Evolutionary conservation across 768 basidiomycete genomes (phyloP).

Genomic region (Panaeolus papilionaceus): DNA sequence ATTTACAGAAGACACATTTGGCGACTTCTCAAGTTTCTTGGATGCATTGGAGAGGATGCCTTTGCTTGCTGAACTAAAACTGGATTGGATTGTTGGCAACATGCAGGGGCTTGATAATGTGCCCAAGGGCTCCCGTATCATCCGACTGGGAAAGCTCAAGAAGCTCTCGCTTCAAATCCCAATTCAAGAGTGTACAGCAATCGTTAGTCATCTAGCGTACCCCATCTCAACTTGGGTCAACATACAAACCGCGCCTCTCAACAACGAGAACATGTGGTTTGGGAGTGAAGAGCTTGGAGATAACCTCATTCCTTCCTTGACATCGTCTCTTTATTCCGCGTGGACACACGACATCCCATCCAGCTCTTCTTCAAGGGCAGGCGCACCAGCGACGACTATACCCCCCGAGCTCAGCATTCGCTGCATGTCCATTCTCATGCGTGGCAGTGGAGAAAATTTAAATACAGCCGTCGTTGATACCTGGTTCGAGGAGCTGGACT

Average conservation of each 20-base stretch:
- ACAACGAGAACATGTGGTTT: neutral
- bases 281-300: neutral
- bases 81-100: neutral
- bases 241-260: neutral
- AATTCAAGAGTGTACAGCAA: neutral
- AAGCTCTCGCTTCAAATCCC: neutral
- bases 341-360: neutral
- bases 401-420: neutral
- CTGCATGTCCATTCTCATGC: neutral
- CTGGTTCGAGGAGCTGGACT: neutral
- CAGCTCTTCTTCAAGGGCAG: neutral
- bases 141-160: neutral
- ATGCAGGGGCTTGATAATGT: neutral
- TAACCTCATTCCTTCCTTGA: neutral
- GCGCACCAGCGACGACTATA: too few relatives aligned
- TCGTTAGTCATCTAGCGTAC: neutral
- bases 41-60: slow-evolving; percentile 1
- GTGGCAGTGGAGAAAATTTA: neutral
- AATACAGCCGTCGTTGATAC: neutral
- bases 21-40: neutral
- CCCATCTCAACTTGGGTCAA: neutral
- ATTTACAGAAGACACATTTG: neutral
- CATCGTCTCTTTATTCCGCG: neutral
- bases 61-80: neutral
- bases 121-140: neutral